Evolutionary conservation across 2,329 filamentous ascomycete species (phyloP).

Genomic region (Hymenoscyphus occultus): DNA sequence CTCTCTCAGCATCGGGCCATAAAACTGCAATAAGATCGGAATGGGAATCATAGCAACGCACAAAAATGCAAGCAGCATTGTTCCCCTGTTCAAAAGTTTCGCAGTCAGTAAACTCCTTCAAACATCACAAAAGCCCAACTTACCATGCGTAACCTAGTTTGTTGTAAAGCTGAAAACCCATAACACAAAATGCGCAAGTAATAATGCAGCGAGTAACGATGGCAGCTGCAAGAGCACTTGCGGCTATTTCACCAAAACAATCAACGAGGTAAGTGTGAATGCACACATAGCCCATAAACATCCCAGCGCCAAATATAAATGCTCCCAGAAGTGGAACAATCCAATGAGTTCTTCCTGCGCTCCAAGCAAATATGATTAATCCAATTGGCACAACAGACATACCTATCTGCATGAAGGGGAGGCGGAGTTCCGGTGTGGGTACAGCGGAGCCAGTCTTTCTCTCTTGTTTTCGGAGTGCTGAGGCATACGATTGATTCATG

Average conservation of each 20-base stretch:
- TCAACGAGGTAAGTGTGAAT: constrained; percentile 3
- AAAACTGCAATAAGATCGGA: background rate
- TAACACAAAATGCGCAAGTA: background rate
- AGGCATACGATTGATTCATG: background rate
- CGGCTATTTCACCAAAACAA: background rate
- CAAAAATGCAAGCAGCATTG: background rate
- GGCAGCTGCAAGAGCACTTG: background rate
- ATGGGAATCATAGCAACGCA: background rate
- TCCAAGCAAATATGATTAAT: background rate
- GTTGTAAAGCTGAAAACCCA: background rate
- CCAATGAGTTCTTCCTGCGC: background rate
- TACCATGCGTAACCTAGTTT: background rate
- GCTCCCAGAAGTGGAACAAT: background rate
- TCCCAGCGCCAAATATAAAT: background rate
- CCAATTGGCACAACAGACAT: background rate
- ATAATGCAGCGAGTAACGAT: background rate
- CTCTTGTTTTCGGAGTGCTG: background rate
- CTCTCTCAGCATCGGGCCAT: background rate
- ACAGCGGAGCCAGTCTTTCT: background rate
- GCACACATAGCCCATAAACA: background rate
- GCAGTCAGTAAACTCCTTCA: background rate
- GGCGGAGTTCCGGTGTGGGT: background rate
- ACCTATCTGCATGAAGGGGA: background rate
- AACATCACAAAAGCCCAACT: background rate
- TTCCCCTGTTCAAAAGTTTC: background rate